Conservation (phyloP, 768 basidiomycete species). For the Symmetrospora coprosmae region DNA sequence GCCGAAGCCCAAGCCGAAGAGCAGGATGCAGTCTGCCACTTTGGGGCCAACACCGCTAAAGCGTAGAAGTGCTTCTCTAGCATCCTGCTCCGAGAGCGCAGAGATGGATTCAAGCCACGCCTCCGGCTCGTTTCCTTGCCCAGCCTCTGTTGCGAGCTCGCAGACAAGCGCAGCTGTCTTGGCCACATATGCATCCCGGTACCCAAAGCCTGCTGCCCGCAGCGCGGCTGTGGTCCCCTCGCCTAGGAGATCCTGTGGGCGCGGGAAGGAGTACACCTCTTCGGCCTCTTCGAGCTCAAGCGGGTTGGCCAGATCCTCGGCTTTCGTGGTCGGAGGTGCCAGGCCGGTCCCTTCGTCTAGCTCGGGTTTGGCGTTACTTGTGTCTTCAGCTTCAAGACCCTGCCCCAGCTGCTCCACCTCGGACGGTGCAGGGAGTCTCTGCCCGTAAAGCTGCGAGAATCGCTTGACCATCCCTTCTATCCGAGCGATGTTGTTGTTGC, state of each 20-base stretch:
- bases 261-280: constrained; percentile 66
- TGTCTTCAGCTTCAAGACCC: not conserved
- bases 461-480: constrained; percentile 86
- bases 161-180: constrained; percentile 65
- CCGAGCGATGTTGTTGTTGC: constrained; percentile 87
- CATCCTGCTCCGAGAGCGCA: constrained; percentile 16
- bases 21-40: constrained; percentile 66
- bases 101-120: constrained; percentile 25
- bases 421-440: constrained; percentile 44
- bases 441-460: constrained; percentile 63
- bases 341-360: no score
- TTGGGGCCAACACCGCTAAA: constrained; percentile 88
- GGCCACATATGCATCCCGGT: constrained; percentile 80
- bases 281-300: no score
- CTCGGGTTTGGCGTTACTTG: no score
- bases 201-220: constrained; percentile 81
- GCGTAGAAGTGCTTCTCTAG: constrained; percentile 60
- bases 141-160: constrained; percentile 33
- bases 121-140: constrained; percentile 5
- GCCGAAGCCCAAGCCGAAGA: constrained; percentile 41
- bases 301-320: no score
- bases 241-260: constrained; percentile 52
- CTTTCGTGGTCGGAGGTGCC: no score
- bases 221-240: constrained; percentile 51
- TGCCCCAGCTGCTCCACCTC: not conserved